Evolutionary conservation across 306 rosid genomes (phyloP).

Genomic region (Trifolium repens): DNA sequence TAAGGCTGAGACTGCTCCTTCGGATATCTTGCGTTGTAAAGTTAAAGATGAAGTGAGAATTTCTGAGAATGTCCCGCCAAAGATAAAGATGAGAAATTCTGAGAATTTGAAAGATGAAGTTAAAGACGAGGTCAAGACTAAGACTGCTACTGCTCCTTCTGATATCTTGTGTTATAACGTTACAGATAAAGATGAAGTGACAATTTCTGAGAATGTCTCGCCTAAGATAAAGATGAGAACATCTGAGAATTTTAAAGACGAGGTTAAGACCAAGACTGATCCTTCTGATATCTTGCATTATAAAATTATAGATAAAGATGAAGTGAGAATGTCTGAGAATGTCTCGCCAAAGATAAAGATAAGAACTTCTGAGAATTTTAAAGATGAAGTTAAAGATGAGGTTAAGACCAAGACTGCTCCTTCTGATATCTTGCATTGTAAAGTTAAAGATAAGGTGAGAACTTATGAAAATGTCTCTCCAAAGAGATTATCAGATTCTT

Average conservation of each 20-base stretch:
- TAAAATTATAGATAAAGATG: conserved; percentile 41
- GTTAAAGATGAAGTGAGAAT: conserved; percentile 35
- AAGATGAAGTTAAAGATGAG: conserved; percentile 12
- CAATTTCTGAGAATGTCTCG: conserved; percentile 32
- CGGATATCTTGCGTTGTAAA: conserved; percentile 15
- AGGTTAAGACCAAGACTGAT: background rate
- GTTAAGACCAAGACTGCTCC: background rate
- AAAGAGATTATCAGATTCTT: conserved; percentile 29
- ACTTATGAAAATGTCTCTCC: conserved; percentile 36
- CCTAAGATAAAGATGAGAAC: conserved; percentile 39
- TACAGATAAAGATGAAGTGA: conserved; percentile 32
- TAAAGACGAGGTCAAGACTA: conserved; percentile 20
- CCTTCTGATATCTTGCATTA: background rate
- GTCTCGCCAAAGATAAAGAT: conserved; percentile 40
- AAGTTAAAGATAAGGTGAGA: conserved; percentile 39
- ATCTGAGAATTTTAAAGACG: conserved; percentile 36
- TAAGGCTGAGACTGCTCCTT: conserved; percentile 23
- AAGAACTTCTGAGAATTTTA: conserved; percentile 32
- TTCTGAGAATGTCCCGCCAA: conserved; percentile 34
- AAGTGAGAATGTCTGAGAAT: conserved; percentile 33
- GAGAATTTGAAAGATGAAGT: conserved; percentile 31
- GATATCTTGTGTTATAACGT: conserved; percentile 4
- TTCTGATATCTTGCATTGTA: conserved; percentile 1
- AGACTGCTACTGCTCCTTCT: conserved; percentile 2
- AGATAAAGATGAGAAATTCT: conserved; percentile 35